Base-by-base conservation (phyloP, 2,329 filamentous ascomycete genomes). In the Pseudogymnoascus sp. region DNA sequence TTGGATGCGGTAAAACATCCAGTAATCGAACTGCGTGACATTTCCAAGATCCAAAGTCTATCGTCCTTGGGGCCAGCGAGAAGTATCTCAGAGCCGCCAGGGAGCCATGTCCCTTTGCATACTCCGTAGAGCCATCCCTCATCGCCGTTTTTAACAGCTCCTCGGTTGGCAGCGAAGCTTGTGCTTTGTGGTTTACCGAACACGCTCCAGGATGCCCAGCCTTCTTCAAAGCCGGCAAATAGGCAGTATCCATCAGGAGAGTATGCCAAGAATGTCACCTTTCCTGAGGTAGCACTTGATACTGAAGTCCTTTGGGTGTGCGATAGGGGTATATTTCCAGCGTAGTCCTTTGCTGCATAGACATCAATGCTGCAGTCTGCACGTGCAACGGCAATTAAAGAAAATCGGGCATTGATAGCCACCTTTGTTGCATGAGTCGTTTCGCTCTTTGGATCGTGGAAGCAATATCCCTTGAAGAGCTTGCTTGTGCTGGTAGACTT, bases 141-240 rank as follows among this genome's bases (percentile, higher is more conserved):
- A 29, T 82, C 83, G 70, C 95, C 93, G 5, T 78, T 77, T 60
- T 82, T 77, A 2, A 87, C 85, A 39, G 91, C 79, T 1, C 78
- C 76, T 26, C 80, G 78, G 69, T 96, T 90, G 11, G 84, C 81
- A 5, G 83, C 81, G 73, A 97, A 97, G 72, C 91, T 96, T 69
- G 86, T 91, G 63, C 89, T 92, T 12, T 92, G 88, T 2, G 88
- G 83, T 75, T 96, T 97, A 36, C 95, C 95, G 75, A 96, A 99
- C 39, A 97, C 95, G 73, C 93, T 97, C 93, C 93, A 99, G 57
- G 87, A 93, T 4, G 90, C 89, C 95, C 95, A 99, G 0, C 95
- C 96, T 64, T 88, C 86, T 70, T 95, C 88, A 72, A 93, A 97
- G 1, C 93, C 95, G 47, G 89, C 92, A 75, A 99, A 97, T 7